phyloP scores from a whole-genome alignment of 2,329 filamentous ascomycete species.

The Lecanosticta acicola region DNA sequence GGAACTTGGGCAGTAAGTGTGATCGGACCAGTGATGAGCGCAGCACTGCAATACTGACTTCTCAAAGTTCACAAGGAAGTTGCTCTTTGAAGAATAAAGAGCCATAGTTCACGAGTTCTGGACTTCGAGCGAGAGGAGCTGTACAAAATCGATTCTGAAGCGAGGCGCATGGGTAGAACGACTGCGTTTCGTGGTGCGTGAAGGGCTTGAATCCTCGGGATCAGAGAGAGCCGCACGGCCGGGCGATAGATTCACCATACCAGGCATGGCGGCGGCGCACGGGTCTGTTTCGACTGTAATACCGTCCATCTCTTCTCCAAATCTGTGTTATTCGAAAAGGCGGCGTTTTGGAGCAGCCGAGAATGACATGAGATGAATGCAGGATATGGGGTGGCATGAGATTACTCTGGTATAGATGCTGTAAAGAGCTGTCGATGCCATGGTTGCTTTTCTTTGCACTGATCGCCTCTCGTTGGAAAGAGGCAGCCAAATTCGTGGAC shows the following conservation, averaged over 20 bases:
- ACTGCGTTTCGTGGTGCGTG: not conserved
- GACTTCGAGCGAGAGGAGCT: not conserved
- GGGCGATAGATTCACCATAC: not conserved
- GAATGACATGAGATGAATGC: not conserved
- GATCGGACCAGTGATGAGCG: not conserved
- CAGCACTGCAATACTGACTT: slow-evolving; percentile 5
- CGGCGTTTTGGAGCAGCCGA: not conserved
- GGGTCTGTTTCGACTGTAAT: not conserved
- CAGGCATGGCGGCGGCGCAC: not conserved
- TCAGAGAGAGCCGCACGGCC: not conserved
- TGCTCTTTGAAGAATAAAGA: slow-evolving; percentile 18
- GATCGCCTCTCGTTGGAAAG: too few species aligned
- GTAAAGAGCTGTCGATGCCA: too few species aligned
- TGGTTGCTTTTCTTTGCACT: too few species aligned
- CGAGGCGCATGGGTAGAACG: not conserved
- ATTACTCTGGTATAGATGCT: too few species aligned
- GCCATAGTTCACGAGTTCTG: not conserved
- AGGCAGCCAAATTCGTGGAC: too few species aligned
- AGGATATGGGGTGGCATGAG: too few species aligned
- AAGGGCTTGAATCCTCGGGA: not conserved
- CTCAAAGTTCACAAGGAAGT: slow-evolving; percentile 20
- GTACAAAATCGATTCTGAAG: not conserved
- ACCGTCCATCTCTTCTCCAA: not conserved
- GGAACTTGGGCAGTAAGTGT: slow-evolving; percentile 81
- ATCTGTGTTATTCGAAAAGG: not conserved